Percentiles rank a stretch among this genome's conserved stretches.
Evolutionary conservation across 2,329 filamentous ascomycete genomes (phyloP).

Genomic region (Phialemonium atrogriseum): DNA sequence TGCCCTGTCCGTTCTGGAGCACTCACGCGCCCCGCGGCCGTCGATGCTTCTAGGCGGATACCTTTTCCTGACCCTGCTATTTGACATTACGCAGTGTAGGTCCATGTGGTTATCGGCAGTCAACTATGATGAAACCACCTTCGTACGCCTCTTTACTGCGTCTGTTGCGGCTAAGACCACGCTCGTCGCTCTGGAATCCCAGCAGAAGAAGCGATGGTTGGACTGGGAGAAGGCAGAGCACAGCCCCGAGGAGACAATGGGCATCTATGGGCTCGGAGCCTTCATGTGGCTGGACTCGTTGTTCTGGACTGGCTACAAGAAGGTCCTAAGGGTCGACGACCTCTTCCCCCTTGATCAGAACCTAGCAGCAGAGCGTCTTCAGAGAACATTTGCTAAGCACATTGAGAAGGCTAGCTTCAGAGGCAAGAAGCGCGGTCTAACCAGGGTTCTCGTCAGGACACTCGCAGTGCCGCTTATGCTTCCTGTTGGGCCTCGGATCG

Average conservation of each 20-base stretch:
- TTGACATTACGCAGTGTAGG: conserved; percentile 33
- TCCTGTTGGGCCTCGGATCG: conserved; percentile 27
- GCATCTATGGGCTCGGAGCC: conserved; percentile 19
- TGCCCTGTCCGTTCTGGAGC: conserved; percentile 21
- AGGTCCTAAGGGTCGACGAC: conserved; percentile 21
- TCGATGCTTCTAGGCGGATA: conserved; percentile 33
- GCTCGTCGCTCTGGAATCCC: conserved; percentile 28
- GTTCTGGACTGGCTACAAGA: conserved; percentile 21
- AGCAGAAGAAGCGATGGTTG: conserved; percentile 29
- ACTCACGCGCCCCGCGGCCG: conserved; percentile 25
- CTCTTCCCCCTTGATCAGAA: conserved; percentile 19
- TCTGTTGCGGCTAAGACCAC: conserved; percentile 25
- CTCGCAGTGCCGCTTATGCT: conserved; percentile 23
- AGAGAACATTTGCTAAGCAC: conserved; percentile 5
- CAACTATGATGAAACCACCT: conserved; percentile 11
- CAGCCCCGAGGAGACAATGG: conserved; percentile 25
- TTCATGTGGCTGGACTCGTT: conserved; percentile 23
- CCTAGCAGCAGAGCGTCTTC: conserved; percentile 13
- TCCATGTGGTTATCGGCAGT: conserved; percentile 31
- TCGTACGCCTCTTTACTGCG: conserved; percentile 24
- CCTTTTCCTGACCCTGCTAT: conserved; percentile 30
- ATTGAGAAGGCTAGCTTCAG: conserved; percentile 8
- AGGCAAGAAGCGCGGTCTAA: conserved; percentile 17
- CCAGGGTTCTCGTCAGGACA: conserved; percentile 18
- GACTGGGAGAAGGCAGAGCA: conserved; percentile 27